Evolutionary conservation across 306 rosid genomes (phyloP), one percentile per base, ranked within the genome.

Genomic region (Crotalaria pallida): DNA sequence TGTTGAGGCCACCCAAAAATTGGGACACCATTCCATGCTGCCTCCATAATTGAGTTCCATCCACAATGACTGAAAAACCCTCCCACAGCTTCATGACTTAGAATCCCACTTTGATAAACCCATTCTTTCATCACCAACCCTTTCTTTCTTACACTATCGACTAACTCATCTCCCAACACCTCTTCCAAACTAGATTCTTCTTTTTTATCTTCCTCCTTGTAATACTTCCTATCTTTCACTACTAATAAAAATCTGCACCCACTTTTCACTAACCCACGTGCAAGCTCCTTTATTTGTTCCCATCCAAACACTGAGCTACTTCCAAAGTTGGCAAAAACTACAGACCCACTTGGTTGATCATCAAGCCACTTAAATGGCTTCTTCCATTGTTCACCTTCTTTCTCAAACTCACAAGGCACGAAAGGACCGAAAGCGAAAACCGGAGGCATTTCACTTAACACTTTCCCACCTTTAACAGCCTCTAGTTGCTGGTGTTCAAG

Each of bases 201-300:
- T 26, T 26, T 26, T 26, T 26, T 26, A 26, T 26, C 29, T 26
- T 26, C 29, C 4, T 26, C 29, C 29, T 26, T 26, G 4, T 2
- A 26, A 26, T 26, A 26, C 4, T 0, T 40, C 68, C 71, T 77
- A 6, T 78, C 78, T 55, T 86, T 83, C 67, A 83, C 79, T 18
- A 75, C 81, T 82, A 84, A 86, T 61, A 86, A 21, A 49, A 83
- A 86, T n/a, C 18, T 76, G 21, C 24, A 78, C 61, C 84, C 79
- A 61, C 79, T 58, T 5, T 7, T 49, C 41, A 65, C 13, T 22
- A 86, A 50, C 43, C 88, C 88, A 11, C 55, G n/a, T 12, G 82
- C 80, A 2, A 82, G 16, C 66, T 85, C 89, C 18, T 43, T 74
- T 9, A 70, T 78, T 52, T 85, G 89, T 0, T 74, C 67, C 15